Conservation (phyloP, 2,329 filamentous ascomycete genomes). For the Fusarium sororula region DNA sequence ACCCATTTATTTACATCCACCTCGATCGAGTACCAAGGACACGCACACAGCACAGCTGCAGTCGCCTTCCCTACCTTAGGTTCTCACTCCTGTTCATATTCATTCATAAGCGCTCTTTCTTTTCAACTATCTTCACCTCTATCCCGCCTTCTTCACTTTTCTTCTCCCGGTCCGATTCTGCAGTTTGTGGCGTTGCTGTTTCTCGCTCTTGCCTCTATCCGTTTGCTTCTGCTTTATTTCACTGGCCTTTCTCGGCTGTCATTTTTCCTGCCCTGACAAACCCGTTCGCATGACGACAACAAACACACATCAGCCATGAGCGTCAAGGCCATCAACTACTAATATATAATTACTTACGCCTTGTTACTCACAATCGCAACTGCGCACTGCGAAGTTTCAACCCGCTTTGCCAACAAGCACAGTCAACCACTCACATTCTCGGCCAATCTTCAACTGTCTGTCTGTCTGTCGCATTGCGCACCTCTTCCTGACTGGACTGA, state of each 20-base stretch:
- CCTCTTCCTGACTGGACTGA: conserved; percentile 10
- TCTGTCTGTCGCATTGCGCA: background rate
- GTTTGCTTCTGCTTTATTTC: conserved; percentile 22
- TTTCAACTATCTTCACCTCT: background rate
- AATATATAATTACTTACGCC: conserved; percentile 26
- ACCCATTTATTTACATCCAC: conserved; percentile 38
- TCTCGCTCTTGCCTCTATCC: conserved; percentile 22
- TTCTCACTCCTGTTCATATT: background rate
- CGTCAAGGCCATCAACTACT: conserved; percentile 32
- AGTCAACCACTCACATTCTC: background rate
- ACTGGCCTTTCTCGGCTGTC: conserved; percentile 17
- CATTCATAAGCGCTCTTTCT: conserved; percentile 9
- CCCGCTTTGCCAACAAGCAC: background rate
- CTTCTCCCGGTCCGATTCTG: background rate
- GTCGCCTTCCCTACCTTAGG: background rate
- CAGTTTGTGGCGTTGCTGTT: conserved; percentile 30
- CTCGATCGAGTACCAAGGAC: conserved; percentile 9
- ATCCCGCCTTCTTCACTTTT: background rate
- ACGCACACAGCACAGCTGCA: background rate
- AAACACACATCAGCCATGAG: conserved; percentile 33
- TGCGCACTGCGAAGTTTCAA: background rate
- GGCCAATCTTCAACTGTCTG: background rate
- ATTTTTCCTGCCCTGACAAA: conserved; percentile 19
- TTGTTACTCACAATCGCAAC: conserved; percentile 8
- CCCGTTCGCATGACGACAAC: conserved; percentile 31